Conservation (phyloP, 441 rosid genomes). For the Aquilaria agallochum region DNA sequence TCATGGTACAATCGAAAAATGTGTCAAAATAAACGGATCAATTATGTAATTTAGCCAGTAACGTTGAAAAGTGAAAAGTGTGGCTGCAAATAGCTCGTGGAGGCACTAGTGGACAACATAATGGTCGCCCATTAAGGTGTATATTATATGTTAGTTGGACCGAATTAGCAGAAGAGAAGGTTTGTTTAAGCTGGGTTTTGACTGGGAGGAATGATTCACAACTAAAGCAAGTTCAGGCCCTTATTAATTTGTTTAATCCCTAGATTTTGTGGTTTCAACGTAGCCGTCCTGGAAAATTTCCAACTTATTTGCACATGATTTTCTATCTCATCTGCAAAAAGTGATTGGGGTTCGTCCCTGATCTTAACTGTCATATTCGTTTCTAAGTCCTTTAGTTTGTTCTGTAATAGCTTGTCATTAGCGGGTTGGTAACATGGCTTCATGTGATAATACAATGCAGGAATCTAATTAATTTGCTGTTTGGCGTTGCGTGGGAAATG, state of each 20-base stretch:
- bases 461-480: neutral
- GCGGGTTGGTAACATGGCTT: slow-evolving; percentile 25
- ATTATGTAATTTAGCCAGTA: slow-evolving; percentile 9
- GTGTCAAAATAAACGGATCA: too few species aligned
- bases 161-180: too few species aligned
- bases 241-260: neutral
- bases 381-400: slow-evolving; percentile 13
- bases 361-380: slow-evolving; percentile 24
- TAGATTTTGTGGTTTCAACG: slow-evolving; percentile 10
- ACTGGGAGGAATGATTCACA: neutral
- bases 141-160: too few species aligned
- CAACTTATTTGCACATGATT: slow-evolving; percentile 16
- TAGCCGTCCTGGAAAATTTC: slow-evolving; percentile 4
- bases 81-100: neutral
- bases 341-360: neutral
- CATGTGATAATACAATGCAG: slow-evolving; percentile 19
- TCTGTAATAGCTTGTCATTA: slow-evolving; percentile 20
- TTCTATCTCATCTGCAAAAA: neutral
- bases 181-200: too few species aligned
- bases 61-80: slow-evolving; percentile 15
- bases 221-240: neutral
- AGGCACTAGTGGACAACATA: slow-evolving; percentile 14
- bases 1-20: too few species aligned
- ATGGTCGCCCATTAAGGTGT: slow-evolving; percentile 12
- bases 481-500: too few species aligned